Evolutionary conservation across 495 filamentous ascomycete genomes (phyloP).

Genomic region (Penicillium cataractarum): DNA sequence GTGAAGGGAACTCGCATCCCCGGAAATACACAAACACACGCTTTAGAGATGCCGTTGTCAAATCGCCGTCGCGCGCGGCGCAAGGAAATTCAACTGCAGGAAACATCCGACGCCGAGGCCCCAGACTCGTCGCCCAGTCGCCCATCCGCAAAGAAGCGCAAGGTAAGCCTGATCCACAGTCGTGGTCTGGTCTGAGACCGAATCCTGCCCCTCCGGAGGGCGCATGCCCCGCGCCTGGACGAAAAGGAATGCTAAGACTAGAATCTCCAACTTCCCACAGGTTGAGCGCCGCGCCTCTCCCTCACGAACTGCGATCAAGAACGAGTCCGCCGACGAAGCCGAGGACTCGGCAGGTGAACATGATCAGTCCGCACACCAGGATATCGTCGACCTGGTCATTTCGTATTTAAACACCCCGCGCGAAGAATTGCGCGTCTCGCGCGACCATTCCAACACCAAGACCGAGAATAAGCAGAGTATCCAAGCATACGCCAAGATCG

Average conservation of each 20-base stretch:
- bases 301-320: conserved; percentile 31
- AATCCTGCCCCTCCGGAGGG: conserved; percentile 8
- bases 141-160: conserved; percentile 74
- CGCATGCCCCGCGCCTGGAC: conserved; percentile 7
- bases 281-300: conserved; percentile 42
- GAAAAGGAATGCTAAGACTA: conserved; percentile 8
- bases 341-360: conserved; percentile 54
- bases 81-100: conserved; percentile 53
- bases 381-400: conserved; percentile 74
- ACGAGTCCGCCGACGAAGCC: conserved; percentile 44
- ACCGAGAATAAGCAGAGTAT: conserved; percentile 70
- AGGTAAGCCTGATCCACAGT: conserved; percentile 52
- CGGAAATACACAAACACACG: background rate
- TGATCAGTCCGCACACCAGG: conserved; percentile 57
- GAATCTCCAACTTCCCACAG: conserved; percentile 24
- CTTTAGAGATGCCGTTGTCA: conserved; percentile 56
- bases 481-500: conserved; percentile 91
- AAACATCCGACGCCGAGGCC: conserved; percentile 54
- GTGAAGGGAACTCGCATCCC: background rate
- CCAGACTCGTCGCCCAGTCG: conserved; percentile 72
- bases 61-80: conserved; percentile 55
- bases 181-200: conserved; percentile 8
- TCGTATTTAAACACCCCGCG: conserved; percentile 64
- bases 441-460: conserved; percentile 75
- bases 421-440: conserved; percentile 66